phyloP scores from a whole-genome alignment of 176 grass and related monocot genomes.

The Phoenix roebelenii region DNA sequence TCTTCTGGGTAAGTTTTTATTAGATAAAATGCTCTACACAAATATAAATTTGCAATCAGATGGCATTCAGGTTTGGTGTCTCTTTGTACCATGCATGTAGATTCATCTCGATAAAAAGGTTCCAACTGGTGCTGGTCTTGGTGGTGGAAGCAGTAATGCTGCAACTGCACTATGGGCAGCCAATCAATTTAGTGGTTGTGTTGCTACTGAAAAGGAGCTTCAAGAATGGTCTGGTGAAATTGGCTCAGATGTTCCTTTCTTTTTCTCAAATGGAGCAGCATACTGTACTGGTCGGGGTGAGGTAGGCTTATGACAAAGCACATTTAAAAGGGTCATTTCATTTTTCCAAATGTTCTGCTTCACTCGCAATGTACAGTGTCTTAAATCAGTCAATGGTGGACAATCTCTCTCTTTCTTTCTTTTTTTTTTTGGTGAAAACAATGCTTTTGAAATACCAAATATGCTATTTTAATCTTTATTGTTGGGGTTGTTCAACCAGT shows the following conservation, averaged over 20 bases:
- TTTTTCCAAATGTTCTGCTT: too few relatives aligned
- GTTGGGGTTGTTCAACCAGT: too few relatives aligned
- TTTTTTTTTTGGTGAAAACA: too few relatives aligned
- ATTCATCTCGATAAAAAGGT: conserved; percentile 98
- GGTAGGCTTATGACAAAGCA: conserved; percentile 27
- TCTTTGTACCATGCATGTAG: conserved; percentile 20
- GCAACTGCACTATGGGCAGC: conserved; percentile 96
- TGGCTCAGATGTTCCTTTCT: conserved; percentile 96
- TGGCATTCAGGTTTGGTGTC: neutral
- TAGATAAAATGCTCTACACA: neutral
- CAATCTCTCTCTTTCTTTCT: too few relatives aligned
- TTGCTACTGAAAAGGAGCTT: conserved; percentile 93
- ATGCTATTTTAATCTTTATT: too few relatives aligned
- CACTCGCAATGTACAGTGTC: too few relatives aligned
- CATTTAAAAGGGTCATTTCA: too few relatives aligned
- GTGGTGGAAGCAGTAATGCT: conserved; percentile 97
- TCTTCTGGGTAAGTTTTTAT: conserved; percentile 63
- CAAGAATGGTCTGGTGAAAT: conserved; percentile 98
- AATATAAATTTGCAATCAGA: too few relatives aligned
- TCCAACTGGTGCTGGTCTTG: conserved; percentile 96
- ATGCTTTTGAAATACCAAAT: too few relatives aligned
- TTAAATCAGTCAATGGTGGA: too few relatives aligned
- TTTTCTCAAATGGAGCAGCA: conserved; percentile 87
- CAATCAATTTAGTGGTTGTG: conserved; percentile 86
- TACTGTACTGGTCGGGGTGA: conserved; percentile 95